Evolutionary conservation across 805 yeast genomes (phyloP), one percentile per base, ranked within the genome.

Genomic region (Grigorovia humatica): DNA sequence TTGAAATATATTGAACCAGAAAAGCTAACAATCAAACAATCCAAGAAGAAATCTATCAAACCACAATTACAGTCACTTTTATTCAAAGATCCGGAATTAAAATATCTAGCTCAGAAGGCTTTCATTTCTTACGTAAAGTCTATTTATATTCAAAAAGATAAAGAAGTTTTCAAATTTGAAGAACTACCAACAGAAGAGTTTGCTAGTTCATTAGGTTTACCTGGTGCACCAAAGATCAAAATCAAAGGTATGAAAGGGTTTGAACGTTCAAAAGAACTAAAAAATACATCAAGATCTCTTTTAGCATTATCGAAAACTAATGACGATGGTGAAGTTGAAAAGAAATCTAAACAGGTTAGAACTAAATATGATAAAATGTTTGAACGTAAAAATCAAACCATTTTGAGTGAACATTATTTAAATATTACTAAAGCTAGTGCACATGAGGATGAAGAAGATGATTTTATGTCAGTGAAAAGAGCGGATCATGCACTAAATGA

Each of bases 341-440:
- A 62, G 2, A 64, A 55, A 32, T 44, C 54, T 23, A 57, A 61
- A 53, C 57, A 74, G 64, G 83, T 81, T 1, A 79, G 89, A 62
- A 93, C 97, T 15, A 91, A 86, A 67, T 88, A 88, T 64, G 99
- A 93, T 67, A 80, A 90, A 55, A 90, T 93, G 96, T 93, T 93
- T 70, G 95, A 88, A 66, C 80, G 99, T 66, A 78, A 86, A 66
- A 93, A 93, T 67, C 98, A 93, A 72, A 85, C 85, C 50, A 95
- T 93, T 18, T 74, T 93, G 49, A 84, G 96, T 48, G 93, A 90
- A 59, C 95, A 91, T 65, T 93, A 89, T 64, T 68, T 82, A 68
- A 85, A 81, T 54, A 74, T 93, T 68, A 82, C 88, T 2, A 79
- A 78, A 13, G 65, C 56, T 1, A 65, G 63, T 43, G 76, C 66